phyloP scores from a whole-genome alignment of 2,329 filamentous ascomycete genomes.

The Pestalotiopsis sp. region DNA sequence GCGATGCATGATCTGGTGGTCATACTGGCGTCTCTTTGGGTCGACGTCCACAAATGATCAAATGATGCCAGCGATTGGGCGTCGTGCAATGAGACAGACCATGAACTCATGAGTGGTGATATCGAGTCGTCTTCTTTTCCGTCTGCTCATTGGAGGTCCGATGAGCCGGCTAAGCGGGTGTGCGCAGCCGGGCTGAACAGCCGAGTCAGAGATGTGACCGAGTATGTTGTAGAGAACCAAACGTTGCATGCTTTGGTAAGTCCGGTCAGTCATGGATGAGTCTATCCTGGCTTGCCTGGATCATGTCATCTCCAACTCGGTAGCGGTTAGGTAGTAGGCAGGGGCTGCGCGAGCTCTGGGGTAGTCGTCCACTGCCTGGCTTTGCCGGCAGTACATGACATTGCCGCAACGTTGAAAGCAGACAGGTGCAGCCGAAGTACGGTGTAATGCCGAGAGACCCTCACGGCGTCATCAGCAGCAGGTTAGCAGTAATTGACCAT shows the following conservation, averaged over 20 bases:
- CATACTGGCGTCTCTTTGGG: neutral
- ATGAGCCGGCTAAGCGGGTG: neutral
- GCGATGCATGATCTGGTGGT: constrained; percentile 1
- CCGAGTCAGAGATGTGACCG: neutral
- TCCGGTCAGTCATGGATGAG: neutral
- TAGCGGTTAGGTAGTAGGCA: too few relatives aligned
- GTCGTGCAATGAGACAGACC: neutral
- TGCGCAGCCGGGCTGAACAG: neutral
- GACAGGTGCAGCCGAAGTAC: neutral
- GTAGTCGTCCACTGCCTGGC: neutral
- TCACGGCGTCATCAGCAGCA: neutral
- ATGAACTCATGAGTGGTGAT: neutral
- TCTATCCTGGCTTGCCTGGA: neutral
- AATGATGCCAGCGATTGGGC: neutral
- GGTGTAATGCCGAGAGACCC: neutral
- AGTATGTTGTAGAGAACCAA: neutral
- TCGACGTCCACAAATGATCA: neutral
- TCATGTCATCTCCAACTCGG: neutral
- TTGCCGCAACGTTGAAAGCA: neutral
- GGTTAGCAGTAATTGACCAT: neutral
- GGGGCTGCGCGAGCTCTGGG: neutral
- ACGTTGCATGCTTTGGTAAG: neutral
- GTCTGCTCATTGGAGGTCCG: neutral
- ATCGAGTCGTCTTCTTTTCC: neutral
- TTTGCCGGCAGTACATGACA: neutral